Conservation (phyloP, 2,329 filamentous ascomycete genomes). For the Chaetomiaceae sp. region DNA sequence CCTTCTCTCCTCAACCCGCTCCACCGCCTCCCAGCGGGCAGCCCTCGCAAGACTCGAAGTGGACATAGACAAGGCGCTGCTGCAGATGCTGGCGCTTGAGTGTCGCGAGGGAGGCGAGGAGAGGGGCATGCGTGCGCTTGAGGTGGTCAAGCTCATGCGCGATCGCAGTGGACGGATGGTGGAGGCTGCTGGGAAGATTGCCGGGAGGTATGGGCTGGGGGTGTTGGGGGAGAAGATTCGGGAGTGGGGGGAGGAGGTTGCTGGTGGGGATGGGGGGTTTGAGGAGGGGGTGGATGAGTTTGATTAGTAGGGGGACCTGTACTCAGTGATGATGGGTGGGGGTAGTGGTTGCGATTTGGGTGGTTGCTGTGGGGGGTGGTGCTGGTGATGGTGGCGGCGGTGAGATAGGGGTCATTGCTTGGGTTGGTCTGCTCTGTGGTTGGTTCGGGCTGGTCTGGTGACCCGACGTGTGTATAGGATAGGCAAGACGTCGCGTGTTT, state of each 20-base stretch:
- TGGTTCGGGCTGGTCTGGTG: not conserved
- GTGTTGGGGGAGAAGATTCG: conserved; percentile 88
- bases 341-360: no score
- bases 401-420: not conserved
- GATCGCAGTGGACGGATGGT: conserved; percentile 85
- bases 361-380: no score
- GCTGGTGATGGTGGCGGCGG: no score
- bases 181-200: conserved; percentile 85
- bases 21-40: conserved; percentile 59
- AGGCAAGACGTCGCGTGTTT: conserved; percentile 3
- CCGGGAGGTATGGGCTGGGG: conserved; percentile 73
- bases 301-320: not conserved
- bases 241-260: conserved; percentile 69
- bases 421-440: not conserved
- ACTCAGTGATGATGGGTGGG: not conserved
- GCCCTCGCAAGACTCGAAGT: conserved; percentile 69
- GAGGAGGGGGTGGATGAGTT: conserved; percentile 39
- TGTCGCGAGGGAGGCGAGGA: conserved; percentile 88
- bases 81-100: conserved; percentile 85
- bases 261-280: conserved; percentile 55
- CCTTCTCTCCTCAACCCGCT: conserved; percentile 63
- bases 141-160: conserved; percentile 80
- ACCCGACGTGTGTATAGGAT: not conserved
- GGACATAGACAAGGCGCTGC: conserved; percentile 81
- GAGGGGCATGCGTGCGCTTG: conserved; percentile 87